Conservation (phyloP, 129 eudicot genomes). For the Logfia minima region DNA sequence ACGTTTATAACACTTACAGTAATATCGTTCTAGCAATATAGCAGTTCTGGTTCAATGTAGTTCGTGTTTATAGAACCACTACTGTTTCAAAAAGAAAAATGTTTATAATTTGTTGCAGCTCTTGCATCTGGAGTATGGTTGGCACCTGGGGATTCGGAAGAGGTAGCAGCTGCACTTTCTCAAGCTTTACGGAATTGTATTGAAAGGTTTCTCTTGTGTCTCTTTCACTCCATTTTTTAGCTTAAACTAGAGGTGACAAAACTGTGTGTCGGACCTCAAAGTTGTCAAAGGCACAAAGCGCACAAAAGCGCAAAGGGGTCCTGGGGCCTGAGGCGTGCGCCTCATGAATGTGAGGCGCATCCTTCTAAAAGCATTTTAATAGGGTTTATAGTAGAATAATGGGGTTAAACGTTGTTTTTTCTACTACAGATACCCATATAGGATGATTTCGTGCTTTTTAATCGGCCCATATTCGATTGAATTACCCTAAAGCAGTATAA, state of each 20-base stretch:
- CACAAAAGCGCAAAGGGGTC: too few relatives aligned
- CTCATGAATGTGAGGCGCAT: too few relatives aligned
- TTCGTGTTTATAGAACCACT: not conserved
- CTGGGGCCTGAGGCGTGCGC: too few relatives aligned
- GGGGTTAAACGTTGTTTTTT: too few relatives aligned
- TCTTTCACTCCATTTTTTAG: not conserved
- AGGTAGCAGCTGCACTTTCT: slow-evolving; percentile 88
- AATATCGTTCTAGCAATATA: not conserved
- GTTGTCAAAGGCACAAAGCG: too few relatives aligned
- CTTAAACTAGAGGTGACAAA: not conserved
- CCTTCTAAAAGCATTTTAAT: too few relatives aligned
- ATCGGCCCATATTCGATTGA: not conserved
- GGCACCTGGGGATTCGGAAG: slow-evolving; percentile 98
- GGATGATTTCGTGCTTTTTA: not conserved
- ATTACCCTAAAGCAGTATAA: not conserved
- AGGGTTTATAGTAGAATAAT: too few relatives aligned
- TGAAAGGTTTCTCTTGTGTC: slow-evolving; percentile 64
- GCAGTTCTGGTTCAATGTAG: slow-evolving; percentile 8
- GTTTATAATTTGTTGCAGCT: slow-evolving; percentile 41
- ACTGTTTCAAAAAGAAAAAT: not conserved
- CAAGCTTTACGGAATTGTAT: slow-evolving; percentile 90
- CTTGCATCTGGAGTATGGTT: slow-evolving; percentile 96
- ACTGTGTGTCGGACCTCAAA: not conserved
- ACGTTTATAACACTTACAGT: not conserved
- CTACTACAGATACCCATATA: not conserved